Base-by-base conservation (phyloP, 2,329 filamentous ascomycete species). In the Fusarium brachygibbosum region DNA sequence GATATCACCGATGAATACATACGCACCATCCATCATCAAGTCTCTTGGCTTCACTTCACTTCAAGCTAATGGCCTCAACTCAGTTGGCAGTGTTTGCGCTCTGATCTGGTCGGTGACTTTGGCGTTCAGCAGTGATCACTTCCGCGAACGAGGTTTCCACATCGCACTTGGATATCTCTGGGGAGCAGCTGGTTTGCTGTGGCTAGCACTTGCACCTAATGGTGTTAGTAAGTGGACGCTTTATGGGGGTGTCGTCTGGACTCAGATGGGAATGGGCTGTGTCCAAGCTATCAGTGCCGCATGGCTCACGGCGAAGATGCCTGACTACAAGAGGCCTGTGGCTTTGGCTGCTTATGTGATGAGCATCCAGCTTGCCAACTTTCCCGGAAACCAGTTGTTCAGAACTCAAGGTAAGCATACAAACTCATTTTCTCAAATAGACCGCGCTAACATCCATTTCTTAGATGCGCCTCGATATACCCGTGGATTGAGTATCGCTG, bases 251-350 rank as follows among this genome's bases (percentile, higher is more conserved):
- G 74, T 77, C 0, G 71, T 77, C 0, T 76, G 75, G 75, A 76
- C 74, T 0, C 75, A 77, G 11, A 76, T 76, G 75, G 74, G 76
- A 7, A 77, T 77, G 75, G 76, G 75, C 11, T 75, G 58, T 12
- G 76, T 65, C 1, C 76, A 77, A 28, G 76, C 76, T 17, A 77
- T 77, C 49, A 76, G 69, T 13, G 75, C 74, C 11, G 75, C 75
- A 5, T 77, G 75, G 75, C 71, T 77, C 23, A 69, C 75, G 0
- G 29, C 74, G 0, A 76, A 77, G 29, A 76, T 77, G 73, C 58
- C 72, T 21, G 76, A 76, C 8, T 64, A 75, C 19, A 76, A 76
- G 55, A 68, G 75, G 3, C 75, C 75, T 4, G 45, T 77, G 0
- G 76, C 75, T 0, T 41, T 77, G 9, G 76, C 75, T 19, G 75